These are phyloP conservation scores for Plenodomus biglobosus DNA, from an alignment of 2,329 filamentous ascomycete species.

Conservation along the genomic window DNA sequence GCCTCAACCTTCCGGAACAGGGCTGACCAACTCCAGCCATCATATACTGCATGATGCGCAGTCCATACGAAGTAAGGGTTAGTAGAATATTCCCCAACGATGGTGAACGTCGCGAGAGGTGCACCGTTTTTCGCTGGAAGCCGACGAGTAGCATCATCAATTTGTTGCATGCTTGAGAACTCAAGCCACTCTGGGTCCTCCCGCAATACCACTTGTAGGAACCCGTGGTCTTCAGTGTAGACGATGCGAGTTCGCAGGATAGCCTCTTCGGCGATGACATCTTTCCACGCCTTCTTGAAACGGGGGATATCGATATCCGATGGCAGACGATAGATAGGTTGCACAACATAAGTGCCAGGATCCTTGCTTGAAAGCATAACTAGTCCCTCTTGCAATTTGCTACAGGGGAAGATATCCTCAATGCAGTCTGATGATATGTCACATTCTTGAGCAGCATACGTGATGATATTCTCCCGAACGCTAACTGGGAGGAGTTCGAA, in stretches of 20 bases:
- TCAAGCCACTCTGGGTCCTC: constrained; percentile 24
- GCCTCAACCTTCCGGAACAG: constrained; percentile 31
- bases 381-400: constrained; percentile 36
- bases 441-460: constrained; percentile 34
- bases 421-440: constrained; percentile 25
- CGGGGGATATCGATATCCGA: constrained; percentile 26
- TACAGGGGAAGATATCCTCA: constrained; percentile 38
- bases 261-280: constrained; percentile 46
- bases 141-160: constrained; percentile 29
- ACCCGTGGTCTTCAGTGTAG: constrained; percentile 34
- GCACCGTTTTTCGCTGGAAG: constrained; percentile 33
- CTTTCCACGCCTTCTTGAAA: constrained; percentile 52
- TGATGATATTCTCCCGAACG: constrained; percentile 20
- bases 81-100: constrained; percentile 12
- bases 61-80: constrained; percentile 38
- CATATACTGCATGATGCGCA: constrained; percentile 43
- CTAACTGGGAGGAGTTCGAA: constrained; percentile 29
- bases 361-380: constrained; percentile 36
- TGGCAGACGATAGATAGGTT: constrained; percentile 46
- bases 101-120: constrained; percentile 19
- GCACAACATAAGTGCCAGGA: constrained; percentile 37
- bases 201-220: constrained; percentile 37
- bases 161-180: constrained; percentile 21
- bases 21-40: constrained; percentile 38
- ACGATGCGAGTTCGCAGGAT: constrained; percentile 52